Conservation (phyloP, 2,329 filamentous ascomycete genomes). For the Shiraia sp. region DNA sequence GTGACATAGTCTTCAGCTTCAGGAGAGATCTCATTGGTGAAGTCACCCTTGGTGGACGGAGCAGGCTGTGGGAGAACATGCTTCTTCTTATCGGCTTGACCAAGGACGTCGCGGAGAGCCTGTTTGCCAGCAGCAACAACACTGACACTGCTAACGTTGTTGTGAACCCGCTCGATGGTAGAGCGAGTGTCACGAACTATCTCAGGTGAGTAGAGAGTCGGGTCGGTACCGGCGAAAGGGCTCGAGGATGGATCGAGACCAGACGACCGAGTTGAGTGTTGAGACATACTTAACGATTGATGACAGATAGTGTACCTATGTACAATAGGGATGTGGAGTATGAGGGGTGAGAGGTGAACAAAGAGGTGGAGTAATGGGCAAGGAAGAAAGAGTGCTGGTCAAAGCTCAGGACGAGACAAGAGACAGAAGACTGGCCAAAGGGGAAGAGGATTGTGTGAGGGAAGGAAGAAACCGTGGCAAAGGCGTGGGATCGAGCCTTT, state of each 20-base stretch:
- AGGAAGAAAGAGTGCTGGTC: constrained; percentile 6
- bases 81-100: constrained; percentile 4
- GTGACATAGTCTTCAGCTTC: constrained; percentile 24
- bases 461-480: constrained; percentile 18
- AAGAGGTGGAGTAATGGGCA: constrained; percentile 2
- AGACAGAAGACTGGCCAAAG: constrained; percentile 14
- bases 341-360: constrained; percentile 12
- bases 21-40: constrained; percentile 33
- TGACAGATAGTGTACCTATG: constrained; percentile 18
- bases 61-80: constrained; percentile 18
- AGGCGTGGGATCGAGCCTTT: constrained; percentile 13
- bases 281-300: constrained; percentile 30
- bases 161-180: constrained; percentile 3
- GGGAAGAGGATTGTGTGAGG: constrained; percentile 4
- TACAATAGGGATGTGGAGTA: constrained; percentile 22
- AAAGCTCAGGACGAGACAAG: constrained; percentile 21
- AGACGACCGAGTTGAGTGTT: constrained; percentile 28
- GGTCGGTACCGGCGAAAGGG: constrained; percentile 32
- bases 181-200: constrained; percentile 17
- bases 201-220: constrained; percentile 34
- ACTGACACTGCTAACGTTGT: constrained; percentile 15
- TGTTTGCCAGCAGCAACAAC: constrained; percentile 11
- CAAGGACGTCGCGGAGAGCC: constrained; percentile 6
- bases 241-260: constrained; percentile 26
- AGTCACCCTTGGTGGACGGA: constrained; percentile 18